Percentiles rank a stretch among this genome's conserved stretches.
Conservation (phyloP, 1,284 basidiomycete species). For the Trametes sp. region DNA sequence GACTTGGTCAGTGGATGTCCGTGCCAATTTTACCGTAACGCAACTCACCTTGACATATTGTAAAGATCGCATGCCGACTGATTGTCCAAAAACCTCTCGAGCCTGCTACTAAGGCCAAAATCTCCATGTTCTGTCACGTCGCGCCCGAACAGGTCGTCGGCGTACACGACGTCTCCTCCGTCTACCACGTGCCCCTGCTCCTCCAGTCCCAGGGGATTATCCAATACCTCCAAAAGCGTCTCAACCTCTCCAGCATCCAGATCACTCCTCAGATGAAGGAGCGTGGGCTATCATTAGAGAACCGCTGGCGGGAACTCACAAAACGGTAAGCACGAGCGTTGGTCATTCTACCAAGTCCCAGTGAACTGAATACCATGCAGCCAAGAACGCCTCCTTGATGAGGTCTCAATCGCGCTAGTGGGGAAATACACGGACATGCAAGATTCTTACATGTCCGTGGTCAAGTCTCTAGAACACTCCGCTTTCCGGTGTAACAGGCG, state of each 20-base stretch:
- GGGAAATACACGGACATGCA: constrained; percentile 98
- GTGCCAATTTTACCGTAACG: no score
- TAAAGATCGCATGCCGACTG: constrained; percentile 90
- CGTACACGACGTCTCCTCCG: constrained; percentile 95
- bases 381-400: constrained; percentile 93
- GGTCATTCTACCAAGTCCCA: background rate
- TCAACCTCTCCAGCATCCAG: constrained; percentile 73
- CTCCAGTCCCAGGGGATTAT: constrained; percentile 94
- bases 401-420: constrained; percentile 91
- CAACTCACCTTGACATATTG: no score
- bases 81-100: constrained; percentile 79
- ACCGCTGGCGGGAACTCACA: constrained; percentile 88
- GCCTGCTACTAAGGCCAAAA: constrained; percentile 90
- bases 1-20: constrained; percentile 90
- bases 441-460: constrained; percentile 99
- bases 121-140: constrained; percentile 99
- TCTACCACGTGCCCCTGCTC: constrained; percentile 97
- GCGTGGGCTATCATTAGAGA: constrained; percentile 72
- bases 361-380: constrained; percentile 46
- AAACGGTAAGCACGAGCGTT: constrained; percentile 57
- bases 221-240: constrained; percentile 82
- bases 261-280: constrained; percentile 65
- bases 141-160: constrained; percentile 93
- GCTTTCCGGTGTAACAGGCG: constrained; percentile 91
- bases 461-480: constrained; percentile 97